A percentile compares a stretch with the other conserved stretches of the same genome.
phyloP scores from a whole-genome alignment of 768 basidiomycete species.

The Boletus huronensis region DNA sequence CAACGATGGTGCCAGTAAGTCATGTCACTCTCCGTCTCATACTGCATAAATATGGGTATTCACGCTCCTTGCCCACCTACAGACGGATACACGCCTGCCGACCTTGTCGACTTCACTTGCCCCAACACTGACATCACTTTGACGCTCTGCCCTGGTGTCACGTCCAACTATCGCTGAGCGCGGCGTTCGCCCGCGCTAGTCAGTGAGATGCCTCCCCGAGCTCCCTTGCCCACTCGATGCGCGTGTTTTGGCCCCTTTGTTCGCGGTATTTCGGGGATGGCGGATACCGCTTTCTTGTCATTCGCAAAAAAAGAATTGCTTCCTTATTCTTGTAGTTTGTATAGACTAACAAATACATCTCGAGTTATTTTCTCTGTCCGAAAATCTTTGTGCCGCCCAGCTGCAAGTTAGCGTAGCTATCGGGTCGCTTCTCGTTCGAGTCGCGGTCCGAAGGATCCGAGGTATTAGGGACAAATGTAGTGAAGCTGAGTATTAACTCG shows the following conservation, averaged over 20 bases:
- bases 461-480: too few relatives aligned
- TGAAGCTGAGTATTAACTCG: too few relatives aligned
- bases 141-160: slow-evolving; percentile 28
- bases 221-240: not conserved
- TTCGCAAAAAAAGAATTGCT: not conserved
- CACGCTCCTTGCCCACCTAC: not conserved
- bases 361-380: not conserved
- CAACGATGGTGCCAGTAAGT: slow-evolving; percentile 30
- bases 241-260: not conserved
- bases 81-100: slow-evolving; percentile 29
- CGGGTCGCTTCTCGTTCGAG: too few relatives aligned
- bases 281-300: not conserved
- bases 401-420: not conserved
- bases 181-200: not conserved
- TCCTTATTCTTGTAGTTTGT: not conserved
- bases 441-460: too few relatives aligned
- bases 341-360: not conserved
- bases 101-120: slow-evolving; percentile 30
- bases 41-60: not conserved
- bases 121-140: slow-evolving; percentile 25
- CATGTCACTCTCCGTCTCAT: not conserved
- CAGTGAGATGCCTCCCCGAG: not conserved
- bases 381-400: not conserved
- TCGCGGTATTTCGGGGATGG: not conserved
- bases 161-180: slow-evolving; percentile 15